These are phyloP conservation scores for Coprinopsis sp. DNA, from an alignment of 768 basidiomycete species.

Conservation along the genomic window DNA sequence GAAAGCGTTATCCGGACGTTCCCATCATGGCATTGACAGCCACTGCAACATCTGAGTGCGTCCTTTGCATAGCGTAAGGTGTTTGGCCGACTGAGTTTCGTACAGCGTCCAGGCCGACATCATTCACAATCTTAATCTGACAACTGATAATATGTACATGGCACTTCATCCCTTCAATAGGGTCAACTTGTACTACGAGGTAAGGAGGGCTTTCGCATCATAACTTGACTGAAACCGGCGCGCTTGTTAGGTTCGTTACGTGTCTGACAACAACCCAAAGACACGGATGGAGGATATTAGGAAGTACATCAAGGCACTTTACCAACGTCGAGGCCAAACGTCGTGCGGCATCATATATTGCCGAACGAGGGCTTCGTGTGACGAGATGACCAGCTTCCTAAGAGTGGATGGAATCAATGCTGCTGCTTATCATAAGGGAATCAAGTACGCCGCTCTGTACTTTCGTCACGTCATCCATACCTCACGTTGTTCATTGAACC, in stretches of 20 bases:
- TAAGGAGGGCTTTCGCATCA: conserved; percentile 17
- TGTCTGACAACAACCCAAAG: conserved; percentile 44
- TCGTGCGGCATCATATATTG: conserved; percentile 80
- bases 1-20: conserved; percentile 58
- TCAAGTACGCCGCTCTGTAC: conserved; percentile 37
- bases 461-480: not conserved
- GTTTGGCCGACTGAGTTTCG: not conserved
- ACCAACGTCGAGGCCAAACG: conserved; percentile 51
- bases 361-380: conserved; percentile 59
- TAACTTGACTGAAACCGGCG: not conserved
- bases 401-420: conserved; percentile 61
- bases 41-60: conserved; percentile 69
- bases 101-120: conserved; percentile 73
- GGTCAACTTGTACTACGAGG: conserved; percentile 78
- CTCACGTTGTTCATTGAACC: not conserved
- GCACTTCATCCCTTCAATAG: conserved; percentile 81
- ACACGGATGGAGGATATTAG: conserved; percentile 61
- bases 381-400: conserved; percentile 62
- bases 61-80: not conserved
- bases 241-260: conserved; percentile 53
- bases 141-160: conserved; percentile 47
- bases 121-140: conserved; percentile 59
- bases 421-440: conserved; percentile 70
- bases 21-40: conserved; percentile 89
- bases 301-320: conserved; percentile 61